phyloP scores from a whole-genome alignment of 2,329 filamentous ascomycete genomes.

The Chaetomiaceae sp. region DNA sequence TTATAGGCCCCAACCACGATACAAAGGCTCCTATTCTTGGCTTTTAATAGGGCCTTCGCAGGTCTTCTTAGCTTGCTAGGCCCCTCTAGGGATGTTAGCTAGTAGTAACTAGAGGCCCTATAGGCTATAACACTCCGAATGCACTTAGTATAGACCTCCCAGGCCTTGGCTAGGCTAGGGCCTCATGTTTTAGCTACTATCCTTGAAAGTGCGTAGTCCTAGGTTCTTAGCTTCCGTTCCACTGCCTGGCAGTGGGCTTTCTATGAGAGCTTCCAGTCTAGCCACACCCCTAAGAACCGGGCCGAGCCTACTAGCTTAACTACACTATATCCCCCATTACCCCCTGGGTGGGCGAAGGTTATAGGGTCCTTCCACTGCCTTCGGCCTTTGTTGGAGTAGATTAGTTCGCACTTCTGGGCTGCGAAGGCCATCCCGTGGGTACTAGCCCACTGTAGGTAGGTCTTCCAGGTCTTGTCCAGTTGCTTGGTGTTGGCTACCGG shows the following conservation, averaged over 20 bases:
- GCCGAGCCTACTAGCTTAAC: background rate
- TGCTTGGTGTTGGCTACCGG: background rate
- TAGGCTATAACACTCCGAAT: conserved; percentile 1
- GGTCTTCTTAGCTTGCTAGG: too few relatives aligned
- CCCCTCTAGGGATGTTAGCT: too few relatives aligned
- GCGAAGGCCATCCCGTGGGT: background rate
- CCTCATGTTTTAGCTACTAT: background rate
- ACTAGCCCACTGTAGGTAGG: background rate
- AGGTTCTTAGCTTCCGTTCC: background rate
- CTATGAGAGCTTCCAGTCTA: background rate
- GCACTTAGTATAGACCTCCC: background rate
- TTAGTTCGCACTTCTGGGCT: background rate
- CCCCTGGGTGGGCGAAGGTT: background rate
- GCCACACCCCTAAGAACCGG: background rate
- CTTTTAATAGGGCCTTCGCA: background rate
- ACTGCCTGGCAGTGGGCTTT: background rate
- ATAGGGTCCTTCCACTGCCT: background rate
- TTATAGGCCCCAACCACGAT: background rate
- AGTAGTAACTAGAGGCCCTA: background rate
- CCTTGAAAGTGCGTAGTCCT: background rate
- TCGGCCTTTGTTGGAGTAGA: background rate
- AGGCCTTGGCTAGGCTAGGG: background rate
- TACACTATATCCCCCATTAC: background rate
- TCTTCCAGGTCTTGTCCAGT: background rate
- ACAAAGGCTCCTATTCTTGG: background rate